Evolutionary conservation across 2,329 filamentous ascomycete species (phyloP).

Genomic region (Diatrype stigma): DNA sequence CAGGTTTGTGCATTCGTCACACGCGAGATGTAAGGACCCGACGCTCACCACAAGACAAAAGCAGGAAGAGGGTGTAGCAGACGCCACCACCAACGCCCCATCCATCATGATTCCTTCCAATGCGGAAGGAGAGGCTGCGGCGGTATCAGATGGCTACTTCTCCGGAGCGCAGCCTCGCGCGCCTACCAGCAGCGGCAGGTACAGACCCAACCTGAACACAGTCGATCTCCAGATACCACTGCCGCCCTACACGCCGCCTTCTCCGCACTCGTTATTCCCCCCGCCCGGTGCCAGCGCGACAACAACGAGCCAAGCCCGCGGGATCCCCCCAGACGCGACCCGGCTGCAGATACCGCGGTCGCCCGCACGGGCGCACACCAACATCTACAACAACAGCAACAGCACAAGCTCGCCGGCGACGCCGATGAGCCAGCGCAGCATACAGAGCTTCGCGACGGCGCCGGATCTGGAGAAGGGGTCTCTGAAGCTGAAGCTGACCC

Average conservation of each 20-base stretch:
- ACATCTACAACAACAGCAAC: too few relatives aligned
- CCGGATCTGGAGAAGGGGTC: neutral
- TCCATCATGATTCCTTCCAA: neutral
- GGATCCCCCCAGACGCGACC: too few relatives aligned
- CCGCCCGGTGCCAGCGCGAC: neutral
- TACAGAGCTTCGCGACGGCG: neutral
- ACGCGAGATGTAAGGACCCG: neutral
- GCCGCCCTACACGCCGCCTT: neutral
- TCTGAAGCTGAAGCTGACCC: neutral
- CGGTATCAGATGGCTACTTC: neutral
- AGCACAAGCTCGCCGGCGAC: neutral
- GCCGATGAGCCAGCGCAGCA: neutral
- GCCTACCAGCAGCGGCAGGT: neutral
- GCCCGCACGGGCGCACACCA: neutral
- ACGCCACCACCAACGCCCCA: neutral
- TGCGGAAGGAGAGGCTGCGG: neutral
- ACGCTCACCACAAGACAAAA: neutral
- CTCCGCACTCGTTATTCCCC: neutral
- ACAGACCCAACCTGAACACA: neutral
- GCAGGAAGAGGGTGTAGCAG: neutral
- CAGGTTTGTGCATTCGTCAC: neutral
- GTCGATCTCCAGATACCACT: neutral
- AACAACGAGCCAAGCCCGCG: too few relatives aligned
- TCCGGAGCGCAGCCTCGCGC: neutral
- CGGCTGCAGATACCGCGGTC: neutral